Percentiles rank a stretch among this genome's conserved stretches.
phyloP scores from a whole-genome alignment of 495 filamentous ascomycete genomes.

The Lophium mytilinum region DNA sequence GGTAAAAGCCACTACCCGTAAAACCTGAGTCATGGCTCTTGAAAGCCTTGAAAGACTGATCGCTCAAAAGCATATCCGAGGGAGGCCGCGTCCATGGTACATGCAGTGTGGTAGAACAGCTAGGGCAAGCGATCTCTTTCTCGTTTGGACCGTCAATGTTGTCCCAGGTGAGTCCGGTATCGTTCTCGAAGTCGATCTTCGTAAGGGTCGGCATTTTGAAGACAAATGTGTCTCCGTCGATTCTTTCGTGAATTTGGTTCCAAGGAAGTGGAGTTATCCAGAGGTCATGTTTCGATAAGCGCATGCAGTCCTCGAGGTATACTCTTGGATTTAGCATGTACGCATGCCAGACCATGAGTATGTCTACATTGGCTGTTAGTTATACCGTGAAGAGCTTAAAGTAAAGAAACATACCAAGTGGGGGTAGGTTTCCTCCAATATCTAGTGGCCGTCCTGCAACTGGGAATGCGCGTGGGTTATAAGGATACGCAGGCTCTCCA shows the following conservation, averaged over 20 bases:
- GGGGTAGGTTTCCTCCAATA: slow-evolving; percentile 19
- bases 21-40: slow-evolving; percentile 11
- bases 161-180: slow-evolving; percentile 52
- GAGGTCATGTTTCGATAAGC: slow-evolving; percentile 48
- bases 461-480: neutral
- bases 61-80: neutral
- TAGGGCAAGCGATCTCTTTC: slow-evolving; percentile 50
- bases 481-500: neutral
- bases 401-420: slow-evolving; percentile 23
- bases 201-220: slow-evolving; percentile 48
- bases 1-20: neutral
- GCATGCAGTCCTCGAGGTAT: slow-evolving; percentile 72
- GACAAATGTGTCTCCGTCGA: slow-evolving; percentile 53
- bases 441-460: neutral
- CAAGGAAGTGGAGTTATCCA: slow-evolving; percentile 68
- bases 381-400: slow-evolving; percentile 7
- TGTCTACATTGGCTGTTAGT: slow-evolving; percentile 43
- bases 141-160: slow-evolving; percentile 43
- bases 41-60: slow-evolving; percentile 4
- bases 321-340: slow-evolving; percentile 75
- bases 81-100: slow-evolving; percentile 42
- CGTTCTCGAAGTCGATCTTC: slow-evolving; percentile 39
- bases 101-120: slow-evolving; percentile 38
- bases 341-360: slow-evolving; percentile 86
- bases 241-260: slow-evolving; percentile 46